phyloP scores from a whole-genome alignment of 2,329 filamentous ascomycete species.

The Curvularia hawaiiensis region DNA sequence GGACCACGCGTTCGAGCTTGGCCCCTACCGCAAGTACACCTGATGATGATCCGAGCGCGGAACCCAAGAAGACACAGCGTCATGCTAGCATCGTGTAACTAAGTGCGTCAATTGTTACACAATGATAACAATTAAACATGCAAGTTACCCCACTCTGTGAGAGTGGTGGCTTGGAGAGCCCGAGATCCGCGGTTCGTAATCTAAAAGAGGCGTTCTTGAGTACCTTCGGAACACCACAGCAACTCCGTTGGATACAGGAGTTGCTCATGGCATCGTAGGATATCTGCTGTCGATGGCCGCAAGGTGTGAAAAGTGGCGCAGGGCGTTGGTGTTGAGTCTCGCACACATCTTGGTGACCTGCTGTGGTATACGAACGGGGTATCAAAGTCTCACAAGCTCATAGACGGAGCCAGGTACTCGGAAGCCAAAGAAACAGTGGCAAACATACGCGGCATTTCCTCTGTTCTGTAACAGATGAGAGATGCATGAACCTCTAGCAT shows the following conservation, averaged over 20 bases:
- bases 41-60: constrained; percentile 18
- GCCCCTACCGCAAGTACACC: constrained; percentile 15
- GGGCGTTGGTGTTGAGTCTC: not conserved
- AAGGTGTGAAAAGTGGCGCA: constrained; percentile 2
- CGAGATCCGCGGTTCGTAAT: constrained; percentile 1
- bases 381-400: constrained; percentile 17
- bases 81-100: constrained; percentile 6
- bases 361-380: constrained; percentile 20
- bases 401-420: constrained; percentile 5
- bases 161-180: constrained; percentile 2
- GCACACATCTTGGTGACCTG: not conserved
- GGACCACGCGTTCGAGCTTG: not conserved
- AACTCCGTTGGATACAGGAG: constrained; percentile 1
- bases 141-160: constrained; percentile 14
- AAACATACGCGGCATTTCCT: constrained; percentile 13
- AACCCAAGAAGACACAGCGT: constrained; percentile 12
- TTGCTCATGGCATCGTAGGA: not conserved
- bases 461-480: constrained; percentile 13
- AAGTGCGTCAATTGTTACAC: constrained; percentile 17
- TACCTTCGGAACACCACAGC: not conserved
- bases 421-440: constrained; percentile 4
- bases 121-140: constrained; percentile 7
- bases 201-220: not conserved
- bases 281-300: not conserved
- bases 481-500: not conserved